A percentile compares a stretch with the other conserved stretches of the same genome.
These are phyloP conservation scores for Nakazawaea ambrosiae DNA, from an alignment of 805 yeast species.

Conservation along the genomic window DNA sequence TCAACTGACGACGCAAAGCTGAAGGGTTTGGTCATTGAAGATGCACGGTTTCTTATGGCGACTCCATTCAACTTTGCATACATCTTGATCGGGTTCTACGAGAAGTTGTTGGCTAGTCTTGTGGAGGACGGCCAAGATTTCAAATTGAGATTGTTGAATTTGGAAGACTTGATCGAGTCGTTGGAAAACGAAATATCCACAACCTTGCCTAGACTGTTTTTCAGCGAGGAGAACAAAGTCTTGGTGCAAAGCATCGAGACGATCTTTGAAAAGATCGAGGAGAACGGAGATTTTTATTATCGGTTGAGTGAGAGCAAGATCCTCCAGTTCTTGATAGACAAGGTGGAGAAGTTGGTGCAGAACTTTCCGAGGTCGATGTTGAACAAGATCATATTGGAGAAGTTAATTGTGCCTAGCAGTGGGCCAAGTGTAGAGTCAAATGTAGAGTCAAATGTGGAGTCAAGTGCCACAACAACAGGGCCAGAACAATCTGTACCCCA, in stretches of 20 bases:
- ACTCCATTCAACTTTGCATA: conserved; percentile 34
- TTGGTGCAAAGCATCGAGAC: conserved; percentile 20
- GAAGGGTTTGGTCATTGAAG: conserved; percentile 33
- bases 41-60: conserved; percentile 31
- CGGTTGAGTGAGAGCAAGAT: conserved; percentile 35
- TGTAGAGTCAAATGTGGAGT: no score
- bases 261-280: conserved; percentile 34
- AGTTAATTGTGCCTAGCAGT: conserved; percentile 17
- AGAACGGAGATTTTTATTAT: conserved; percentile 37
- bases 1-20: conserved; percentile 12
- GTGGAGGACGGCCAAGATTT: conserved; percentile 5
- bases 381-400: conserved; percentile 18
- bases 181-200: conserved; percentile 18
- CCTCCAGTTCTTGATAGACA: conserved; percentile 28
- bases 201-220: conserved; percentile 24
- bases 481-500: conserved; percentile 23
- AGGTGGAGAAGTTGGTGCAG: conserved; percentile 26
- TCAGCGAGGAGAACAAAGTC: conserved; percentile 19
- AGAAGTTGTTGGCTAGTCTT: conserved; percentile 20
- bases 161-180: conserved; percentile 38
- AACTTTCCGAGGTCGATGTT: conserved; percentile 32
- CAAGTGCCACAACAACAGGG: no score
- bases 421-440: no score
- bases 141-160: conserved; percentile 25
- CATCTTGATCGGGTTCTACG: conserved; percentile 30